Evolutionary conservation across 2,329 filamentous ascomycete species (phyloP).

Genomic region (Hypoxylon sp.): DNA sequence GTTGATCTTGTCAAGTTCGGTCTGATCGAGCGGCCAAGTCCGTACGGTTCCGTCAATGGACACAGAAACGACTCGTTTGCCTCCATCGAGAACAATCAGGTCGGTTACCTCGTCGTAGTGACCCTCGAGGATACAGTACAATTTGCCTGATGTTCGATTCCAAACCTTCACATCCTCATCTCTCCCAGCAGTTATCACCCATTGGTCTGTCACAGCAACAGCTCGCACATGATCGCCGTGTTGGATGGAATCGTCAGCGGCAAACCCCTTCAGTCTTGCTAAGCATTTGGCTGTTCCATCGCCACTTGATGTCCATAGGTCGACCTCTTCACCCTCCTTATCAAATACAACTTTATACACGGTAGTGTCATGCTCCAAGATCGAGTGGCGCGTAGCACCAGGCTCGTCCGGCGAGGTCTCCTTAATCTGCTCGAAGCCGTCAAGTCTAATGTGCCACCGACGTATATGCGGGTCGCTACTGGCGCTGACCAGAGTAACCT

Average conservation of each 20-base stretch:
- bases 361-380: slow-evolving; percentile 89
- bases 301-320: slow-evolving; percentile 93
- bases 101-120: slow-evolving; percentile 96
- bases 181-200: slow-evolving; percentile 88
- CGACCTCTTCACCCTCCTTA: slow-evolving; percentile 68
- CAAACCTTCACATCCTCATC: slow-evolving; percentile 94
- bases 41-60: slow-evolving; percentile 91
- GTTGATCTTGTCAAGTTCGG: slow-evolving; percentile 63
- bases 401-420: slow-evolving; percentile 59
- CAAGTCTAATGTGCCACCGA: slow-evolving; percentile 74
- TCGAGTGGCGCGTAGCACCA: slow-evolving; percentile 61
- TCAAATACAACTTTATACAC: slow-evolving; percentile 86
- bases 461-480: slow-evolving; percentile 85
- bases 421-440: slow-evolving; percentile 66
- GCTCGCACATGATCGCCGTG: slow-evolving; percentile 94
- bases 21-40: slow-evolving; percentile 81
- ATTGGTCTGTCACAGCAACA: slow-evolving; percentile 78
- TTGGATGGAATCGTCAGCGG: slow-evolving; percentile 75
- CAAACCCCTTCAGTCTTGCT: slow-evolving; percentile 75
- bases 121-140: slow-evolving; percentile 80
- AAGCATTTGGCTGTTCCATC: slow-evolving; percentile 90
- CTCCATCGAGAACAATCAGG: slow-evolving; percentile 70
- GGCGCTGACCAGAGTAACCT: slow-evolving; percentile 77
- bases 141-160: slow-evolving; percentile 78
- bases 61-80: slow-evolving; percentile 77